phyloP scores from a whole-genome alignment of 768 basidiomycete species.

The Termitomyces sp. region DNA sequence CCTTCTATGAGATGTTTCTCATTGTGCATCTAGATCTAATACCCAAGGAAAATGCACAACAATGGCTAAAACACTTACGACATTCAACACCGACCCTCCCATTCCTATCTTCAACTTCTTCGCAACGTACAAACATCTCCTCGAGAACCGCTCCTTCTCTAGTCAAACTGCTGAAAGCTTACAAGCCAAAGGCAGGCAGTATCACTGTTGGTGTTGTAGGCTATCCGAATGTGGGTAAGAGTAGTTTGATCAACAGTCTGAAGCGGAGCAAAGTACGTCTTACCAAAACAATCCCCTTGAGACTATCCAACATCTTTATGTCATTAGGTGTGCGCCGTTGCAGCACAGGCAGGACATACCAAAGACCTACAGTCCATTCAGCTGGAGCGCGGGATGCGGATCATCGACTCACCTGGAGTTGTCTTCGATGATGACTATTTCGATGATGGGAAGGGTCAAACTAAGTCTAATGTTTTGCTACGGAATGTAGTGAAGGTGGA shows the following conservation, averaged over 20 bases:
- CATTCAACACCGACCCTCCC: constrained; percentile 92
- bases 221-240: constrained; percentile 97
- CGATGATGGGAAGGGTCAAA: constrained; percentile 40
- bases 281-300: not conserved
- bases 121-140: constrained; percentile 79
- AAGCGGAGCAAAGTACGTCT: constrained; percentile 73
- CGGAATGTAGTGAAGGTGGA: constrained; percentile 91
- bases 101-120: constrained; percentile 77
- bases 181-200: constrained; percentile 68
- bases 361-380: constrained; percentile 89
- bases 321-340: constrained; percentile 84
- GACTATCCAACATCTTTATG: not conserved
- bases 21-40: constrained; percentile 66
- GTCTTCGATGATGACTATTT: constrained; percentile 78
- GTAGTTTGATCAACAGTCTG: constrained; percentile 89
- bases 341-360: constrained; percentile 93
- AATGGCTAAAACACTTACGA: constrained; percentile 89
- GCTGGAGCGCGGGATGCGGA: constrained; percentile 87
- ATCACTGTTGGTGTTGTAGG: constrained; percentile 91
- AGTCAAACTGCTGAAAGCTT: constrained; percentile 80
- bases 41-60: constrained; percentile 81
- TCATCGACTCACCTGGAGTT: constrained; percentile 97
- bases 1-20: not conserved
- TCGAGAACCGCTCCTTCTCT: constrained; percentile 74
- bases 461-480: constrained; percentile 68